phyloP scores from a whole-genome alignment of 768 basidiomycete genomes.

The Tricholomella constricta region DNA sequence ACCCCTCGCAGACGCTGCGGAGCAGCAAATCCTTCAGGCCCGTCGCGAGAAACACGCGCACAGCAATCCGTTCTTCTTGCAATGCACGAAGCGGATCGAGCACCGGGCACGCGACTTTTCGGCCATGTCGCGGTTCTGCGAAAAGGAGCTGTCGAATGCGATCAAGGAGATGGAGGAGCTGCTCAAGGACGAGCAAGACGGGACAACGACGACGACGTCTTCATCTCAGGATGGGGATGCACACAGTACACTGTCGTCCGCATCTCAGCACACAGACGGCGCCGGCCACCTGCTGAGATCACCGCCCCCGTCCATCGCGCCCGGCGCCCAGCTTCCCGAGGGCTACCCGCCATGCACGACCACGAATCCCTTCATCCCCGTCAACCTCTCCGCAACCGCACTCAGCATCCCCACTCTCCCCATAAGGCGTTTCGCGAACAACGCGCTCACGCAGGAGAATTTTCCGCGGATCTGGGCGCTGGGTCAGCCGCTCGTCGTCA shows the following conservation, averaged over 20 bases:
- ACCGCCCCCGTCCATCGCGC: not conserved
- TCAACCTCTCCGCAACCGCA: slow-evolving; percentile 22
- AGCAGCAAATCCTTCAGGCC: slow-evolving; percentile 50
- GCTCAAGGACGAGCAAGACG: slow-evolving; percentile 23
- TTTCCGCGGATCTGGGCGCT: slow-evolving; percentile 73
- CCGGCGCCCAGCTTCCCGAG: not conserved
- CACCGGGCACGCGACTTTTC: slow-evolving; percentile 70
- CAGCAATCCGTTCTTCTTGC: slow-evolving; percentile 72
- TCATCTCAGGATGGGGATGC: not conserved
- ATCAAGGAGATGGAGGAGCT: slow-evolving; percentile 71
- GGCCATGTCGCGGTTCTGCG: slow-evolving; percentile 77
- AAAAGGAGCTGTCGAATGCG: slow-evolving; percentile 60
- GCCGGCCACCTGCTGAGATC: not conserved
- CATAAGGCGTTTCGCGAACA: slow-evolving; percentile 47
- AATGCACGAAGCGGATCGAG: slow-evolving; percentile 70
- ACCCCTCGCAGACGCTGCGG: slow-evolving; percentile 46
- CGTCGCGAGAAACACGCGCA: slow-evolving; percentile 63
- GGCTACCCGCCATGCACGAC: slow-evolving; percentile 2
- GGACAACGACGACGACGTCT: not conserved
- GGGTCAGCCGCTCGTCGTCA: slow-evolving; percentile 81
- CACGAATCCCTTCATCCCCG: slow-evolving; percentile 9
- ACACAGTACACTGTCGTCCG: not conserved
- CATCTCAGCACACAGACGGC: not conserved
- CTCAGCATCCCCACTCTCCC: slow-evolving; percentile 44
- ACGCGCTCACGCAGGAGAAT: slow-evolving; percentile 53